Conservation (phyloP, 176 grass and related monocot species). For the Canna indica region DNA sequence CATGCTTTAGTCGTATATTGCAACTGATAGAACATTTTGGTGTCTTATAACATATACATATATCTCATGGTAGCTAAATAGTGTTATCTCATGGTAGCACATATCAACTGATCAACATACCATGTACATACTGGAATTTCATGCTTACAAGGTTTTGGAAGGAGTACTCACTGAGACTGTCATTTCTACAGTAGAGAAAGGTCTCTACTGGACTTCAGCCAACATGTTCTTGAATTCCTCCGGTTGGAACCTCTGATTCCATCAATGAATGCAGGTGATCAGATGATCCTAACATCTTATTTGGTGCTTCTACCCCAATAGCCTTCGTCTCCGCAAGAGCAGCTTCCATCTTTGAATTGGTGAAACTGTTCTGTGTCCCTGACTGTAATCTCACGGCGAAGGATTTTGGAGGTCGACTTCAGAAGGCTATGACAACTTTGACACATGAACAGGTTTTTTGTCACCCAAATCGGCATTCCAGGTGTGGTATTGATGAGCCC, state of each 20-base stretch:
- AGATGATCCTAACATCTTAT: background rate
- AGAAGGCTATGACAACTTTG: conserved; percentile 63
- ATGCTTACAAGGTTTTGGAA: background rate
- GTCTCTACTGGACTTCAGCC: no score
- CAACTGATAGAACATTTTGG: no score
- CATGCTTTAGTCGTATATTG: no score
- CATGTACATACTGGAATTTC: no score
- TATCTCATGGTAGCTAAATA: no score
- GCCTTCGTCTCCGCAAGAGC: conserved; percentile 55
- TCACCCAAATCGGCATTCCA: conserved; percentile 62
- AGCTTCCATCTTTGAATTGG: conserved; percentile 77
- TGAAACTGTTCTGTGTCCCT: conserved; percentile 72
- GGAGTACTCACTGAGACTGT: background rate
- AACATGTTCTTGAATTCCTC: no score
- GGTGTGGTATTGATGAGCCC: conserved; percentile 87
- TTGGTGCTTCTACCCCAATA: conserved; percentile 16
- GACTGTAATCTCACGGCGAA: conserved; percentile 75
- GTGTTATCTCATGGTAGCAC: no score
- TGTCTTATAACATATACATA: no score
- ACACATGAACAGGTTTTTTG: conserved; percentile 86
- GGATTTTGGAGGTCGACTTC: conserved; percentile 49
- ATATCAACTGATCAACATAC: no score
- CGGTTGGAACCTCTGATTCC: no score
- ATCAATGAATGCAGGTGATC: background rate
- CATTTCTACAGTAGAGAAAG: no score